Conservation (phyloP, 345 rosid genomes). For the Murraya koenigii region DNA sequence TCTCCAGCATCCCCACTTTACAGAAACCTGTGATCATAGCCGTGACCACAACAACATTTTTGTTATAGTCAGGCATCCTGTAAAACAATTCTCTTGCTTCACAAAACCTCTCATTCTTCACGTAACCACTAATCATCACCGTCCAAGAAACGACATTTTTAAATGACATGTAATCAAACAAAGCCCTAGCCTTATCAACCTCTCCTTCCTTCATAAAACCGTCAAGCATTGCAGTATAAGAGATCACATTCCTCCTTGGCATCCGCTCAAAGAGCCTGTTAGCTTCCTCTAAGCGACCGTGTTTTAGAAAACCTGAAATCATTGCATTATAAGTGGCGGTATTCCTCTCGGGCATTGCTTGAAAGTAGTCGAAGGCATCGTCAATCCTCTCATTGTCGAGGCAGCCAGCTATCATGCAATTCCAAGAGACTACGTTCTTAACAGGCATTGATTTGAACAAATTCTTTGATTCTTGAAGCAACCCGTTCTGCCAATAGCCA, state of each 20-base stretch:
- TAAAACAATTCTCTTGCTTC: slow-evolving; percentile 30
- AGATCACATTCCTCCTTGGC: slow-evolving; percentile 39
- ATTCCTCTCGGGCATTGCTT: slow-evolving; percentile 36
- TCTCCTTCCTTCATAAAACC: slow-evolving; percentile 40
- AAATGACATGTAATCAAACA: slow-evolving; percentile 29
- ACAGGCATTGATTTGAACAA: slow-evolving; percentile 35
- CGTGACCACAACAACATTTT: slow-evolving; percentile 28
- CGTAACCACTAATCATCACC: slow-evolving; percentile 38
- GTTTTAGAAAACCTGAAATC: slow-evolving; percentile 37
- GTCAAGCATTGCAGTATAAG: slow-evolving; percentile 48
- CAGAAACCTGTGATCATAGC: slow-evolving; percentile 38
- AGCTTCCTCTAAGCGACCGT: slow-evolving; percentile 30
- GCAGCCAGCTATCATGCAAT: slow-evolving; percentile 44
- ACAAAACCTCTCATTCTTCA: slow-evolving; percentile 29
- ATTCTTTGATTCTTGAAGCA: slow-evolving; percentile 31
- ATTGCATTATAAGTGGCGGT: slow-evolving; percentile 39
- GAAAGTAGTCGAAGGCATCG: slow-evolving; percentile 35
- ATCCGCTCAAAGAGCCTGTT: slow-evolving; percentile 30
- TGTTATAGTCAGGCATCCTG: slow-evolving; percentile 17
- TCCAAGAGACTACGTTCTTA: slow-evolving; percentile 44
- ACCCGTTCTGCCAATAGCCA: slow-evolving; percentile 34
- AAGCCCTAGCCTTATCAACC: slow-evolving; percentile 32
- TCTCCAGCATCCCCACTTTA: slow-evolving; percentile 31
- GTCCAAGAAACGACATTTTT: slow-evolving; percentile 34
- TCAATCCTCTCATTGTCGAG: slow-evolving; percentile 21